Evolutionary conservation across 2,329 filamentous ascomycete genomes (phyloP).

Genomic region (Beauveria australis): DNA sequence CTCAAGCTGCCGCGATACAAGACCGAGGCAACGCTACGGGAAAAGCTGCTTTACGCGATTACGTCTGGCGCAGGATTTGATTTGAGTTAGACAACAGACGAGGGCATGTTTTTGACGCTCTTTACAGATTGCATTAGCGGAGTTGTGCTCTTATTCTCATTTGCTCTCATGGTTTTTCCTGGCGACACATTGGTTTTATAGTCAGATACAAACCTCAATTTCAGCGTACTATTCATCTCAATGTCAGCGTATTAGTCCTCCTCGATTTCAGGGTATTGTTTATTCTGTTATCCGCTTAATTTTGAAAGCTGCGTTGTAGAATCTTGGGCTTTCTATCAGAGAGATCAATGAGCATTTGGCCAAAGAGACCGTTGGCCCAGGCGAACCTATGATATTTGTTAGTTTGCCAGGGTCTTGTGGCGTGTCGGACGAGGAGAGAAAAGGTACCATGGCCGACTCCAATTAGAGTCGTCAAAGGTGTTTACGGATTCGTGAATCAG

Average conservation of each 20-base stretch:
- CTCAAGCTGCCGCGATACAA: slow-evolving; percentile 83
- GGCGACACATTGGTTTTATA: not conserved
- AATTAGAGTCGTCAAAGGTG: slow-evolving; percentile 22
- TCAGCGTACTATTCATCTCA: not conserved
- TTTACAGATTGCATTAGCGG: not conserved
- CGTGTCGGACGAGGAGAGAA: slow-evolving; percentile 14
- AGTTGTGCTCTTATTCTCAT: not conserved
- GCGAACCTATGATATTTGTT: slow-evolving; percentile 56
- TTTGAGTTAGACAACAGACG: slow-evolving; percentile 45
- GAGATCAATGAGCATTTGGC: slow-evolving; percentile 71
- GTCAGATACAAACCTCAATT: not conserved
- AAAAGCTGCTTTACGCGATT: slow-evolving; percentile 83
- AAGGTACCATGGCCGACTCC: slow-evolving; percentile 30
- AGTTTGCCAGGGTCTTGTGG: not conserved
- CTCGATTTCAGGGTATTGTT: not conserved
- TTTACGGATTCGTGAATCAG: slow-evolving; percentile 62
- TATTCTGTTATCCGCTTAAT: not conserved
- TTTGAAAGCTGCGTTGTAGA: slow-evolving; percentile 41
- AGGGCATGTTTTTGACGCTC: not conserved
- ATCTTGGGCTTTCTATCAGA: slow-evolving; percentile 64
- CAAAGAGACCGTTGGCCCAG: slow-evolving; percentile 85
- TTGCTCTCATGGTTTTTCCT: not conserved
- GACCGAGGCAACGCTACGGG: slow-evolving; percentile 54
- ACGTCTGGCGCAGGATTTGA: slow-evolving; percentile 91
- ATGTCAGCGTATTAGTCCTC: not conserved